Evolutionary conservation across 2,329 filamentous ascomycete genomes (phyloP).

Genomic region (Colletotrichum gloeosporioides): DNA sequence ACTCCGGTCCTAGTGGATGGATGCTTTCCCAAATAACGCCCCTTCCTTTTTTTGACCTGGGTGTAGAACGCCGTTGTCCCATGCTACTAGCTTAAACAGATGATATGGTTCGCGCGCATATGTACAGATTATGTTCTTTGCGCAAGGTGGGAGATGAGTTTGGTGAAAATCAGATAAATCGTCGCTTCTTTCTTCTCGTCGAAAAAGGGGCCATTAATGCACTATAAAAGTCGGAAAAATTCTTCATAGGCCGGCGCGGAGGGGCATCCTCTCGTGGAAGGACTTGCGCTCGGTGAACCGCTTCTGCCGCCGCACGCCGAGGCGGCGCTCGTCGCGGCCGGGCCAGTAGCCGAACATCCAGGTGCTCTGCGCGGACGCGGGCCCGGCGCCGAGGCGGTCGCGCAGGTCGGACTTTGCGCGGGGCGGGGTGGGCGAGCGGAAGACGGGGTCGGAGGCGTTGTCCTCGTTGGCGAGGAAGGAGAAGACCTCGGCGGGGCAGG

Average conservation of each 20-base stretch:
- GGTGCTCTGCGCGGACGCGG: slow-evolving; percentile 55
- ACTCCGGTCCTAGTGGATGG: not conserved
- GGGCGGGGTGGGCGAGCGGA: slow-evolving; percentile 69
- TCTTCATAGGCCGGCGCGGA: not conserved
- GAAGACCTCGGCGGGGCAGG: slow-evolving; percentile 77
- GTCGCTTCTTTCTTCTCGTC: not conserved
- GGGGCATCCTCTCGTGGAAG: slow-evolving; percentile 1
- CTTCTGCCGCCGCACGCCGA: slow-evolving; percentile 42
- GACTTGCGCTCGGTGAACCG: slow-evolving; percentile 45
- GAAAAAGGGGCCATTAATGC: not conserved
- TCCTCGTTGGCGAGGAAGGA: slow-evolving; percentile 78
- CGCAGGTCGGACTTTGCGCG: slow-evolving; percentile 73
- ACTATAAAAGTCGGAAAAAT: not conserved
- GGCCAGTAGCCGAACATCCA: slow-evolving; percentile 56
- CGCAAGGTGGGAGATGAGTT: not conserved
- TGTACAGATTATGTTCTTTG: not conserved
- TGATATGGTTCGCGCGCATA: not conserved
- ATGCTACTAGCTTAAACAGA: not conserved
- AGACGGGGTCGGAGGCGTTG: slow-evolving; percentile 74
- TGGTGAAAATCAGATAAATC: not conserved
- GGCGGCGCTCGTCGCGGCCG: slow-evolving; percentile 31
- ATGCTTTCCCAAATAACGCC: not conserved
- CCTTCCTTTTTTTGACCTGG: not conserved
- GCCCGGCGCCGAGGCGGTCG: slow-evolving; percentile 1
- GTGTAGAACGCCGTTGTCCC: not conserved